phyloP scores from a whole-genome alignment of 345 rosid genomes.

The Leavenworthia alabamica region DNA sequence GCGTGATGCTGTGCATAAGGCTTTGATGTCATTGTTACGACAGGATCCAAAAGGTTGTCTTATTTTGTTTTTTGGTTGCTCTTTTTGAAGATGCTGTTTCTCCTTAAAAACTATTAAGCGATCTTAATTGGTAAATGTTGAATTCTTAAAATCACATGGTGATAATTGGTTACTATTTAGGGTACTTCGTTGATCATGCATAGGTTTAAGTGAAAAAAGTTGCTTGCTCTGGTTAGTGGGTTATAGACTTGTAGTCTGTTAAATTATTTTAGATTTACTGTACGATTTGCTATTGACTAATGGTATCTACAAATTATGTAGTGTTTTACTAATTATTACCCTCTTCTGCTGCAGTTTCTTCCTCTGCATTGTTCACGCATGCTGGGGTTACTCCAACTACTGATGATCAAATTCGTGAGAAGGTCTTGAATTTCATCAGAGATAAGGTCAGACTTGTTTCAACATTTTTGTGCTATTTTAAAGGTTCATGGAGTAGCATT shows the following conservation, averaged over 20 bases:
- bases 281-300: not conserved
- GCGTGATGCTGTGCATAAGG: conserved; percentile 97
- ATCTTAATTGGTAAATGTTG: not conserved
- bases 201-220: not conserved
- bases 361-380: conserved; percentile 74
- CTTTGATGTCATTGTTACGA: conserved; percentile 87
- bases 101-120: not conserved
- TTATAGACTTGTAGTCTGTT: not conserved
- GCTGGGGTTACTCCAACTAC: conserved; percentile 46
- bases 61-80: not conserved
- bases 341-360: conserved; percentile 55
- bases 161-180: not conserved
- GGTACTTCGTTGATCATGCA: not conserved
- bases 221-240: not conserved
- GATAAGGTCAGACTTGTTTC: conserved; percentile 57
- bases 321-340: not conserved
- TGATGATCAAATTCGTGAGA: conserved; percentile 67
- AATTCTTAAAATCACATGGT: not conserved
- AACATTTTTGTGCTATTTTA: not conserved
- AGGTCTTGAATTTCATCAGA: conserved; percentile 64
- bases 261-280: not conserved
- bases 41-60: conserved; percentile 93
- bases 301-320: not conserved
- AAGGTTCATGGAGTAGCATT: not conserved
- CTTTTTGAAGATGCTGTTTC: not conserved